phyloP scores from a whole-genome alignment of 345 rosid genomes.

The Luvunga scandens region DNA sequence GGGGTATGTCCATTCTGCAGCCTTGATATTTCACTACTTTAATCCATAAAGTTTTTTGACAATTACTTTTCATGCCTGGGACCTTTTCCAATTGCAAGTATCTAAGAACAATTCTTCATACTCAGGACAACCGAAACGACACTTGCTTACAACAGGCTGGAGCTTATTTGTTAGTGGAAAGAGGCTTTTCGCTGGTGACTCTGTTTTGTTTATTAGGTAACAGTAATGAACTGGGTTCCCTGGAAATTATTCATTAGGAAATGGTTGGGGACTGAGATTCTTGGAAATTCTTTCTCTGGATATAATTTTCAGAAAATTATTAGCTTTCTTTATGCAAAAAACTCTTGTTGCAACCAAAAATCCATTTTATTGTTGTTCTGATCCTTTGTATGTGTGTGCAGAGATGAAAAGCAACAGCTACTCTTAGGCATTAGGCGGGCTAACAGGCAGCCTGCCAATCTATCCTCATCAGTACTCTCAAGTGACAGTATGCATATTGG shows the following conservation, averaged over 20 bases:
- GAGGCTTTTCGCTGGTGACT: conserved; percentile 79
- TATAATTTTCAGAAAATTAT: background rate
- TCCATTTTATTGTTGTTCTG: background rate
- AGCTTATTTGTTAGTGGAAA: conserved; percentile 86
- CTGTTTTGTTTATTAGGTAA: conserved; percentile 83
- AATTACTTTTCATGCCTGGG: background rate
- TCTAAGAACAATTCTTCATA: conserved; percentile 11
- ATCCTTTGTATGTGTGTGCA: conserved; percentile 25
- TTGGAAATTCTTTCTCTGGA: background rate
- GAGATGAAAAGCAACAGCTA: conserved; percentile 90
- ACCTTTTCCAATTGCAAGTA: conserved; percentile 1
- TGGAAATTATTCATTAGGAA: conserved; percentile 57
- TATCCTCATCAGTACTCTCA: conserved; percentile 86
- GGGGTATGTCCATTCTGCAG: conserved; percentile 46
- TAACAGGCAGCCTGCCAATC: conserved; percentile 74
- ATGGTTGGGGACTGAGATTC: conserved; percentile 3
- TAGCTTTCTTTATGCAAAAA: background rate
- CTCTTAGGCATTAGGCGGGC: conserved; percentile 82
- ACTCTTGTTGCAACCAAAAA: background rate
- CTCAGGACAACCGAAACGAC: conserved; percentile 88
- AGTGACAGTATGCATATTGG: conserved; percentile 99
- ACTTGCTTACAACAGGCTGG: conserved; percentile 93
- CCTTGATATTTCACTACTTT: conserved; percentile 2
- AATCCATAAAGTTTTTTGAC: background rate
- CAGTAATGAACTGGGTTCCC: conserved; percentile 1